phyloP scores from a whole-genome alignment of 2,329 filamentous ascomycete species.

The Aspergillus sp. region DNA sequence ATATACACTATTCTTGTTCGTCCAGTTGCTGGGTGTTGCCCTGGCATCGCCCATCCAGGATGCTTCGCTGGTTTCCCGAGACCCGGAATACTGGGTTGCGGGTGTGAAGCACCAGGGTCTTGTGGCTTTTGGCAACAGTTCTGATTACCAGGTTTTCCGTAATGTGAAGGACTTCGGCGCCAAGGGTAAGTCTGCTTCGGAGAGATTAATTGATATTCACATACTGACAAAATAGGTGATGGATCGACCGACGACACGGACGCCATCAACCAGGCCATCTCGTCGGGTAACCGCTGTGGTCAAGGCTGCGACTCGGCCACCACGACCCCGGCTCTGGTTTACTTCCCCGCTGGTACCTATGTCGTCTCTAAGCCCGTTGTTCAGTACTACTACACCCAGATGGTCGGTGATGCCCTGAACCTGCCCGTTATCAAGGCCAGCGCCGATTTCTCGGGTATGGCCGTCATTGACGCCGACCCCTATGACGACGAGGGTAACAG shows the following conservation, averaged over 20 bases:
- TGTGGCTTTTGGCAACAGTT: slow-evolving; percentile 54
- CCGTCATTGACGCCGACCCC: slow-evolving; percentile 80
- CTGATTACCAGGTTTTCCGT: slow-evolving; percentile 64
- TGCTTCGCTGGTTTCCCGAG: not conserved
- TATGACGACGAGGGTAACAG: slow-evolving; percentile 64
- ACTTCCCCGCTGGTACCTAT: slow-evolving; percentile 87
- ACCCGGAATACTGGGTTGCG: slow-evolving; percentile 63
- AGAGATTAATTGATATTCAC: not conserved
- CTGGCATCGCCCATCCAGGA: slow-evolving; percentile 25
- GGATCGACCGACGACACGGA: slow-evolving; percentile 73
- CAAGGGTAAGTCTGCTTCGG: slow-evolving; percentile 49
- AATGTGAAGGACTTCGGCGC: slow-evolving; percentile 73
- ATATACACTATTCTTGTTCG: slow-evolving; percentile 12
- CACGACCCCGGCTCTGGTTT: slow-evolving; percentile 75
- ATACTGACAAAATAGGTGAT: slow-evolving; percentile 44
- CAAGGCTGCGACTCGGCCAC: slow-evolving; percentile 76
- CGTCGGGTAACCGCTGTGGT: slow-evolving; percentile 72
- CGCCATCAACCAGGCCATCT: slow-evolving; percentile 79
- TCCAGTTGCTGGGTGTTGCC: slow-evolving; percentile 26
- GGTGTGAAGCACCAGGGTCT: slow-evolving; percentile 62
- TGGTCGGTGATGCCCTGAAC: slow-evolving; percentile 71
- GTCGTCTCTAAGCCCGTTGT: slow-evolving; percentile 70
- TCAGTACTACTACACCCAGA: slow-evolving; percentile 88
- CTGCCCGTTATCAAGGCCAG: slow-evolving; percentile 70
- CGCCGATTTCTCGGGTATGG: slow-evolving; percentile 71